Base-by-base conservation (phyloP, 768 basidiomycete species). In the Calvatia gigantea region DNA sequence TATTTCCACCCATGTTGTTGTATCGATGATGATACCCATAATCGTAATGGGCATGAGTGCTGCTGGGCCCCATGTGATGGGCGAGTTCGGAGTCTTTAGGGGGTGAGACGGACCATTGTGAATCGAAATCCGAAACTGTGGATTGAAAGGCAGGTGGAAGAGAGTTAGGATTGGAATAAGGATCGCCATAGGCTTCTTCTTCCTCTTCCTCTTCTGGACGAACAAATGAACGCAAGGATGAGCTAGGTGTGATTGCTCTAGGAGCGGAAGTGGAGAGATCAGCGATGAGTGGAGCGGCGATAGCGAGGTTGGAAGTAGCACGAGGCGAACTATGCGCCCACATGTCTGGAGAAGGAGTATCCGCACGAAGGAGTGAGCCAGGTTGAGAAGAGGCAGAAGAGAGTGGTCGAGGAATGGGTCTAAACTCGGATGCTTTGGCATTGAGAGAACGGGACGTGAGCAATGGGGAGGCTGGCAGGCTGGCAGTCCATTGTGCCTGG, bases 351-450 rank as follows among this genome's bases (percentile, higher is more conserved):
- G 91, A 91, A n/a, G 90, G 87, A 1, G 91, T 91, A 57, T 92
- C 89, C 7, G 83, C 82, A 39, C 91, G 78, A 14, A 73, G 73
- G 58, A 79, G 74, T 5, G 76, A 82, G 54, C 70, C 79, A 48
- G 81, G 85, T 64, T 79, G 81, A 29, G 78, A 85, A 19, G 82
- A 84, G 29, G 85, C 84, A 1, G 91, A 86, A 6, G 88, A 89
- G 25, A 91, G 78, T 0, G 93, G 90, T 2, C 90, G 82, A 28
- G 81, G 86, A 33, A 89, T 86, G 15, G 94, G 94, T 61, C 85
- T 89, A 71, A 95, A 95, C 67, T 94, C 91, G 33, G 79, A 83
- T 1, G 94, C 93, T 72, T 94, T 95, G 39, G 94, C 94, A 63
- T 87, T 95, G 49, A 96, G 78, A 21, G 93, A 74, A 17, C 91